Base-by-base conservation (phyloP, 2,329 filamentous ascomycete species). In the Colletotrichum limetticola region DNA sequence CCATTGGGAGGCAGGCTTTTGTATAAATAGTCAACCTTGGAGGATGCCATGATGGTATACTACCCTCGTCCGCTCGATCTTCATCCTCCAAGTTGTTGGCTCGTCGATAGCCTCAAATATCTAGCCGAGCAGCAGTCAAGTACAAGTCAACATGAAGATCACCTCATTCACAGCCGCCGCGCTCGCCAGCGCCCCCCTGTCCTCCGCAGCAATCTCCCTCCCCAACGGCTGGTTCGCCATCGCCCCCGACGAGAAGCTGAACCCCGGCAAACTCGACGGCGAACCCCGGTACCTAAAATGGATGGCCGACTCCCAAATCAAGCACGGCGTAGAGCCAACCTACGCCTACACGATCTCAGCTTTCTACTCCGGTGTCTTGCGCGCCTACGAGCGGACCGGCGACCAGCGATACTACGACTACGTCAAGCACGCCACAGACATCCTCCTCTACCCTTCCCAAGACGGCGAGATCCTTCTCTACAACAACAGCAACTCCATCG, bases 231-330 rank as follows among this genome's bases (percentile, higher is more conserved):
- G 72, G 72, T 74, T 72, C 57, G 57, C 72, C 30, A 66, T 73
- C n/a, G 19, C 61, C 1, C 70, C 72, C 11, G 66, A 72, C 7
- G 66, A 74, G 5, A 69, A 74, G 61, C 72, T 74, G 22, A 46
- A 69, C 42, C 42, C 72, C 16, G 61, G 65, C 24, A 66, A 69
- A 26, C 57, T 73, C 53, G 59, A 74, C 9, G 72, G 70, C 37
- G 63, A 66, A 5, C 66, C 66, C 5, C 69, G 72, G 4, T 78
- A 77, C 55, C 70, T 78, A 14, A 78, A 77, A 11, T 78, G 77
- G 77, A 78, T 78, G 77, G 77, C 77, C 9, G 77, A 78, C 64
- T 78, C 77, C 19, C 75, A 78, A 42, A 78, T 78, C 30, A 77
- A 76, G 64, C 77, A 78, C 53, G 76, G 77, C 4, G 77, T 77